Conservation (phyloP, 192 early-diverging fungal species). For the Coemansia sp. region DNA sequence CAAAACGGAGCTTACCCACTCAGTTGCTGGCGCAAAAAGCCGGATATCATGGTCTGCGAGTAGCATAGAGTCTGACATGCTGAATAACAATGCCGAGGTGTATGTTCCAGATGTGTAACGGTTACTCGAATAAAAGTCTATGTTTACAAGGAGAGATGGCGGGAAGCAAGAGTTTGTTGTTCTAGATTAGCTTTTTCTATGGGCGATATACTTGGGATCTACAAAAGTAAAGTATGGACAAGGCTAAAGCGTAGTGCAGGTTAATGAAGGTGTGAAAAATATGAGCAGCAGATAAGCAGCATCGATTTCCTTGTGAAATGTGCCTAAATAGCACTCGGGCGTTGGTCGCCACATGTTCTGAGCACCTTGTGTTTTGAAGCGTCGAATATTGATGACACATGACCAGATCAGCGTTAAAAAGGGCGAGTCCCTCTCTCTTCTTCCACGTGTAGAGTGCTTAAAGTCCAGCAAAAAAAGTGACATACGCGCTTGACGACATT, state of each 20-base stretch:
- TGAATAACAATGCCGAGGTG: background rate
- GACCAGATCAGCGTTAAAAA: background rate
- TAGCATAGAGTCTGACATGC: background rate
- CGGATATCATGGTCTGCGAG: background rate
- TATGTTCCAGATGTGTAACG: background rate
- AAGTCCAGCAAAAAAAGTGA: background rate
- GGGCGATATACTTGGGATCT: background rate
- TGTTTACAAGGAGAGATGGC: background rate
- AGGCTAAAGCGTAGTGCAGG: background rate
- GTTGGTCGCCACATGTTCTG: background rate
- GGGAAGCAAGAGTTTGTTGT: background rate
- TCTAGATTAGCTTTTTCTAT: background rate
- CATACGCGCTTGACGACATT: background rate
- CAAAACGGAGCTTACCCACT: background rate
- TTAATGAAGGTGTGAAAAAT: background rate
- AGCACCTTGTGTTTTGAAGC: background rate
- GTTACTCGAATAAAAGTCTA: background rate
- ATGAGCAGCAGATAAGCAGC: background rate
- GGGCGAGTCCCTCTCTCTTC: background rate
- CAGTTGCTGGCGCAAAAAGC: background rate
- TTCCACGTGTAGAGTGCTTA: slow-evolving; percentile 2
- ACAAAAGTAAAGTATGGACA: background rate
- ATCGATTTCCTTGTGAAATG: background rate
- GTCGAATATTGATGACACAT: background rate
- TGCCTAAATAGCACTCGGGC: background rate